Base-by-base conservation (phyloP, 148 eudicot genomes). In the Arbutus unedo region DNA sequence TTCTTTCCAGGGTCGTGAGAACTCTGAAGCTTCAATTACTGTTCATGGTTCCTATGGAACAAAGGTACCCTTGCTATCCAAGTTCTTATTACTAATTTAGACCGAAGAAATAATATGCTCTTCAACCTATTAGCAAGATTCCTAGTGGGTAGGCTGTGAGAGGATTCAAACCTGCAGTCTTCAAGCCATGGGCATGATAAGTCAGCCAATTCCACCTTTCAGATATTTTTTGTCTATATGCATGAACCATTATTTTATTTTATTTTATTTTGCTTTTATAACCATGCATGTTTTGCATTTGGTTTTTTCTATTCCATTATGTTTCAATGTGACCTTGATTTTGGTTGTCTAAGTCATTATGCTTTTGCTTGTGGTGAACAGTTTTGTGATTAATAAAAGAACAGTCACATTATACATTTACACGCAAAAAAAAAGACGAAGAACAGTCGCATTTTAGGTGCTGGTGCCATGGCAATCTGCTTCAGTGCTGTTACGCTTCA, bases 11-110 rank as follows among this genome's bases (percentile, higher is more conserved):
- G 83, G 62, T 55, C 67, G 38, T 74, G 88, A 86, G 80, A 88
- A 82, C 60, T 76, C 89, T 41, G 98, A 94, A 85, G 88, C 89
- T 81, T 92, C 89, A 76, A 84, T 94, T 44, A 83, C 81, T 85
- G 97, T 94, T 82, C 91, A 88, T 83, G 99, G 99, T 83, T 96
- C 99, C 54, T 96, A 96, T 84, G 94, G 99, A 79, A 96, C 99
- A 72, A 96, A 96, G 99, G 99, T 96, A 86, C 49, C 50, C 19
- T 38, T 60, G 18, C 18, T 19, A 18, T 50, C 70, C 13, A 23
- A 59, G 25, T 50, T 13, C 68, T 0, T 31, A 47, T 67, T 11
- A 64, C 73, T 62, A 64, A 47, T 45, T 47, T 62, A 21, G 23
- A 79, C 25, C 21, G 6, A 2, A 67, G 60, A 16, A 31, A 50